phyloP scores from a whole-genome alignment of 352 stramenopile genomes.

The Pythium brassicae region DNA sequence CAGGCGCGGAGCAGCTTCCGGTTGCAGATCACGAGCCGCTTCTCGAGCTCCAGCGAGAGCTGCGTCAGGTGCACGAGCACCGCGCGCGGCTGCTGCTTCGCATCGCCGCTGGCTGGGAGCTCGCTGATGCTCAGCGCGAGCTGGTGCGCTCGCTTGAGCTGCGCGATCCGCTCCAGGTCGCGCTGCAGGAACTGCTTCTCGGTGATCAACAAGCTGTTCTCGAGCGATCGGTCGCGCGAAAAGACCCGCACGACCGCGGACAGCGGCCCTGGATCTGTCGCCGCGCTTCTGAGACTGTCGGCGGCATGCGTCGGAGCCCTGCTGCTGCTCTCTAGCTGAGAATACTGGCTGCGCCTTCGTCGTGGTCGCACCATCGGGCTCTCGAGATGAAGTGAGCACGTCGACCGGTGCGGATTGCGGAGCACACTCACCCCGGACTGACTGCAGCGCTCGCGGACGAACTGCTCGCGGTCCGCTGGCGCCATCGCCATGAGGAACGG shows the following conservation, averaged over 20 bases:
- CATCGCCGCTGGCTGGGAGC: neutral
- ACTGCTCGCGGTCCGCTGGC: conserved; percentile 30
- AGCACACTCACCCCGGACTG: conserved; percentile 57
- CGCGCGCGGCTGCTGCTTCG: conserved; percentile 21
- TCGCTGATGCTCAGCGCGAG: conserved; percentile 12
- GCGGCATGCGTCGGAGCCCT: too few species aligned
- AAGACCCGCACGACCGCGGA: conserved; percentile 55
- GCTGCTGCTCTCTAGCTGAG: conserved; percentile 1
- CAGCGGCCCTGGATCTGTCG: neutral
- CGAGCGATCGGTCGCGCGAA: conserved; percentile 28
- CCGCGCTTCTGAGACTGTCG: neutral
- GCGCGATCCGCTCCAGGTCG: conserved; percentile 38
- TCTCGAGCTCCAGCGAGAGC: conserved; percentile 34
- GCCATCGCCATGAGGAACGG: conserved; percentile 61
- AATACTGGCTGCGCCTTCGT: neutral
- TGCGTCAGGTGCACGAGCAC: conserved; percentile 49
- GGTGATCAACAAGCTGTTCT: conserved; percentile 48
- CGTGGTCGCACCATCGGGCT: conserved; percentile 16
- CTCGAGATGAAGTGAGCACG: conserved; percentile 5
- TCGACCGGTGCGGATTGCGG: conserved; percentile 27
- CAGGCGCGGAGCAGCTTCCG: conserved; percentile 51
- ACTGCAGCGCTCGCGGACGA: conserved; percentile 43
- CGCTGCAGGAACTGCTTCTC: conserved; percentile 59
- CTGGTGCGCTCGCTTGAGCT: conserved; percentile 14
- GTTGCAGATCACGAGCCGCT: conserved; percentile 58